These are phyloP conservation scores for Stevia rebaudiana DNA, from an alignment of 140 eudicot genomes.

Conservation along the genomic window DNA sequence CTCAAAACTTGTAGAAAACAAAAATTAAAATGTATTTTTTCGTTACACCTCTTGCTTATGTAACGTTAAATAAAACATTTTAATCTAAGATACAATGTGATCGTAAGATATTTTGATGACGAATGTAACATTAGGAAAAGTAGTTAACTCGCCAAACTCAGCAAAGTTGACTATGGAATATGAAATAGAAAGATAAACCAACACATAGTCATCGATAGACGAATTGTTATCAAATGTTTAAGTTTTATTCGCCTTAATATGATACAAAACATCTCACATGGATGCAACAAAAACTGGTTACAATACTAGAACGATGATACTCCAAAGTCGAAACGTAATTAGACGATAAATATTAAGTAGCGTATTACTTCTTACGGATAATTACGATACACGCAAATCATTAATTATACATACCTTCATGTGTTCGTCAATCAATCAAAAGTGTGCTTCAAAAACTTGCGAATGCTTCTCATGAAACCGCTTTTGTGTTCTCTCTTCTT, in stretches of 20 bases:
- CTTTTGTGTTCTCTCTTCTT: constrained; percentile 26
- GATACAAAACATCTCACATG: constrained; percentile 7
- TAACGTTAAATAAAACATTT: too few relatives aligned
- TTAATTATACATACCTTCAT: neutral
- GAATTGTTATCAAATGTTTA: constrained; percentile 10
- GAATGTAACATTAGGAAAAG: too few relatives aligned
- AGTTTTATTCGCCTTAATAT: constrained; percentile 19
- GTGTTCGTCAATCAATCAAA: constrained; percentile 14
- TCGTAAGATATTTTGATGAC: too few relatives aligned
- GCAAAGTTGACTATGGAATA: too few relatives aligned
- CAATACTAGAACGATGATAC: neutral
- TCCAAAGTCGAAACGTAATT: neutral
- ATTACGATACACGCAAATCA: neutral
- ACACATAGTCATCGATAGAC: neutral
- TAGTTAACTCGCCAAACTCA: too few relatives aligned
- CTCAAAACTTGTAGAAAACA: too few relatives aligned
- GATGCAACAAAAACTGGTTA: neutral
- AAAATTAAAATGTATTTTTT: too few relatives aligned
- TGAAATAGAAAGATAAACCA: neutral
- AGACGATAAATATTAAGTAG: neutral
- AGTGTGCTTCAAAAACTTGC: constrained; percentile 37
- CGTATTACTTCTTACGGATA: neutral
- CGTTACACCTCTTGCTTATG: too few relatives aligned
- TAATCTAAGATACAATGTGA: too few relatives aligned
- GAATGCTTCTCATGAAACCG: constrained; percentile 28